Evolutionary conservation across 2,329 filamentous ascomycete genomes (phyloP).

Genomic region (Talaromyces sp.): DNA sequence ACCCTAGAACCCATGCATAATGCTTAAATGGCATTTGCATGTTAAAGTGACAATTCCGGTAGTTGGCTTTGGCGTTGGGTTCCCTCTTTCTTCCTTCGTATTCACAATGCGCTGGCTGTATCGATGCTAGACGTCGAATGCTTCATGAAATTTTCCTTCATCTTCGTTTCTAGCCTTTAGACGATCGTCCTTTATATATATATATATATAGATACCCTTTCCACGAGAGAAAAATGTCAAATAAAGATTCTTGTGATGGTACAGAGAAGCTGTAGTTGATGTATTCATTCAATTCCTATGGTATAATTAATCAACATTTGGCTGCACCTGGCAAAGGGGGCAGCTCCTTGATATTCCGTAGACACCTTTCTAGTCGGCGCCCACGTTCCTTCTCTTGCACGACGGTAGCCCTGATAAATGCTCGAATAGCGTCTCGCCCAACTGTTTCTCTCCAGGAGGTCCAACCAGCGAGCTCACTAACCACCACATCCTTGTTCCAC

Average conservation of each 20-base stretch:
- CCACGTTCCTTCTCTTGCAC: slow-evolving; percentile 76
- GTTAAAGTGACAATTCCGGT: background rate
- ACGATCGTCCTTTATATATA: slow-evolving; percentile 1
- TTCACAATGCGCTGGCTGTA: slow-evolving; percentile 8
- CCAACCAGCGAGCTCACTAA: slow-evolving; percentile 88
- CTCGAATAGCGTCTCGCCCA: slow-evolving; percentile 70
- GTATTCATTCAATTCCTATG: background rate
- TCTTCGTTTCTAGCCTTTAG: slow-evolving; percentile 7
- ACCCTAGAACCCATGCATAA: slow-evolving; percentile 3
- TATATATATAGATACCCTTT: slow-evolving; percentile 16
- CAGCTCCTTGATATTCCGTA: slow-evolving; percentile 58
- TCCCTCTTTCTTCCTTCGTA: background rate
- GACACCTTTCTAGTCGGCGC: slow-evolving; percentile 74
- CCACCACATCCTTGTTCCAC: slow-evolving; percentile 92
- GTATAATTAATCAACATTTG: slow-evolving; percentile 2
- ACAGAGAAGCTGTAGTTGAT: background rate
- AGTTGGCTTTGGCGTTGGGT: background rate
- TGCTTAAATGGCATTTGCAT: background rate
- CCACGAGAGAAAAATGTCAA: background rate
- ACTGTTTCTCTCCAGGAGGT: slow-evolving; percentile 81
- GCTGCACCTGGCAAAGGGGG: background rate
- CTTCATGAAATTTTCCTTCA: slow-evolving; percentile 17
- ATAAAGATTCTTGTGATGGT: slow-evolving; percentile 1
- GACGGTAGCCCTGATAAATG: slow-evolving; percentile 75
- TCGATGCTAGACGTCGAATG: slow-evolving; percentile 16